phyloP scores from a whole-genome alignment of 805 yeast species.

The Monosporozyma solicola region DNA sequence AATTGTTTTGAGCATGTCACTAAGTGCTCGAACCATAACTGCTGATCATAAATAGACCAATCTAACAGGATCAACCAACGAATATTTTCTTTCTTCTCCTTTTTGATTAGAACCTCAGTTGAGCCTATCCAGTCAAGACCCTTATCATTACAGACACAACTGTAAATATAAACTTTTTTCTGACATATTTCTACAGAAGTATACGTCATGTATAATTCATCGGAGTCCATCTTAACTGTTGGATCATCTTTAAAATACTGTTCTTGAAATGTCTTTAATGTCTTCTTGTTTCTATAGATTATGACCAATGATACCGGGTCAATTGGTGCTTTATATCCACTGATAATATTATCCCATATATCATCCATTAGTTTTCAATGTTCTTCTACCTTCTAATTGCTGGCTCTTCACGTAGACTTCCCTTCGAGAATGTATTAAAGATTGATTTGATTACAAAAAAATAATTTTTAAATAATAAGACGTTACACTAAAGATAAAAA shows the following conservation, averaged over 20 bases:
- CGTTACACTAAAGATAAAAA: background rate
- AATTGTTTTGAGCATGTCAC: constrained; percentile 1
- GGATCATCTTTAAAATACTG: background rate
- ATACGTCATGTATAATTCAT: background rate
- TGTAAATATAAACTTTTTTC: background rate
- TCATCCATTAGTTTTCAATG: background rate
- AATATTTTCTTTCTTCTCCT: background rate
- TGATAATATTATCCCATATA: background rate
- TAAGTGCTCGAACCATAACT: constrained; percentile 15
- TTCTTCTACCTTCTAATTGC: background rate
- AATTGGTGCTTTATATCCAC: background rate
- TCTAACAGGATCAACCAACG: constrained; percentile 15
- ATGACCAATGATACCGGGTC: background rate
- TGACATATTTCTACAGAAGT: background rate
- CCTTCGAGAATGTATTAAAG: too few species aligned
- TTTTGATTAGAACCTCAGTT: background rate
- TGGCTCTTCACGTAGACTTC: background rate
- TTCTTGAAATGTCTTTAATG: background rate
- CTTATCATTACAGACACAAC: background rate
- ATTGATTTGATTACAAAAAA: background rate
- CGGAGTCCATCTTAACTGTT: background rate
- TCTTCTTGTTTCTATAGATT: background rate
- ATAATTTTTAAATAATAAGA: background rate
- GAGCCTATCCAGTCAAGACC: background rate
- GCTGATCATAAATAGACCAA: constrained; percentile 17